Evolutionary conservation across 2,329 filamentous ascomycete species (phyloP).

Genomic region (Fusarium buxicola): DNA sequence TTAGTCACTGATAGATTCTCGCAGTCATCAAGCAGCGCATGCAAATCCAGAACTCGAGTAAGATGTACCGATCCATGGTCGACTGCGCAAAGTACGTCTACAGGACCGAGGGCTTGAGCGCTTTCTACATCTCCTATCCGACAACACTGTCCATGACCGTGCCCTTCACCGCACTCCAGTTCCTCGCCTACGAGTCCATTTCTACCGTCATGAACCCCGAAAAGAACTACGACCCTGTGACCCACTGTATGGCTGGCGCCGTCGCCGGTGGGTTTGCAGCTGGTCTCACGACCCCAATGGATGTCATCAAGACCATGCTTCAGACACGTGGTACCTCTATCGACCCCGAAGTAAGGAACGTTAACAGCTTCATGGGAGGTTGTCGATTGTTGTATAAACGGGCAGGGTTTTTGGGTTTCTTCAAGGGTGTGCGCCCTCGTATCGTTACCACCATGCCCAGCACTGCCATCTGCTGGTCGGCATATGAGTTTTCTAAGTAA

Average conservation of each 20-base stretch:
- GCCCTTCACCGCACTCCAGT: conserved; percentile 96
- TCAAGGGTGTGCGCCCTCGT: conserved; percentile 90
- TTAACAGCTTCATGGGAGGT: conserved; percentile 83
- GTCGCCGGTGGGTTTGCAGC: conserved; percentile 94
- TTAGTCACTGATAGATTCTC: conserved; percentile 9
- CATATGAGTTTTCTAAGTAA: conserved; percentile 76
- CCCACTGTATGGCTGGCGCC: conserved; percentile 92
- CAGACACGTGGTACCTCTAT: conserved; percentile 89
- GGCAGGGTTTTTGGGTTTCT: conserved; percentile 88
- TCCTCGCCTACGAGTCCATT: conserved; percentile 96
- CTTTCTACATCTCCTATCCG: conserved; percentile 98
- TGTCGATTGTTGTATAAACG: conserved; percentile 84
- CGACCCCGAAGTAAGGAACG: conserved; percentile 84
- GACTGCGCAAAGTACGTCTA: conserved; percentile 93
- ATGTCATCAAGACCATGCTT: conserved; percentile 97
- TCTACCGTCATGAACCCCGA: conserved; percentile 92
- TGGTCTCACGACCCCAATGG: conserved; percentile 93
- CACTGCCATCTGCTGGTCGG: conserved; percentile 98
- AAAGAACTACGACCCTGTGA: conserved; percentile 89
- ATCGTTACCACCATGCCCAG: conserved; percentile 98
- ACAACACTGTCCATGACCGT: conserved; percentile 99
- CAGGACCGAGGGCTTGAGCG: conserved; percentile 84
- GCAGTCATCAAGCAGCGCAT: conserved; percentile 99
- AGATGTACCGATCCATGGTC: conserved; percentile 83
- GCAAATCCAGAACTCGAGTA: conserved; percentile 95